Evolutionary conservation across 495 filamentous ascomycete genomes (phyloP), one percentile per base, ranked within the genome.

Genomic region (Penicillium tannophilum): DNA sequence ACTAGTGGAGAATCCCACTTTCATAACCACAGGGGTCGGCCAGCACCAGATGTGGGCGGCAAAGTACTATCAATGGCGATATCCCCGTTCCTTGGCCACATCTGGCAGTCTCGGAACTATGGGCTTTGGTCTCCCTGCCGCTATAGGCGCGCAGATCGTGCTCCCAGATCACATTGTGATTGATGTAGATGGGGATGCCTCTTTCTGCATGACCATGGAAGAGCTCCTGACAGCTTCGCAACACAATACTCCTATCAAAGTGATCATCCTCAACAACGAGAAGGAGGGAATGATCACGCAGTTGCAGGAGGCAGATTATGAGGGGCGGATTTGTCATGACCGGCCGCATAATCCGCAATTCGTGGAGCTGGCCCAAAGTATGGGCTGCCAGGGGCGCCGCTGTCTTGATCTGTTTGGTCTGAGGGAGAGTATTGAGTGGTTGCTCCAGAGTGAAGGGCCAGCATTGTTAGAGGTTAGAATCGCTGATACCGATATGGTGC

Each of bases 11-110:
- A 78, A 93, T 11, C 77, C 85, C 54, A 94, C 90, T 12, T 84
- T 94, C 67, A 94, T 98, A 67, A 75, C 91, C 6, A 97, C 92
- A 1, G 93, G 93, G 64, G 93, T 97, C 33, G 93, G 93, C 35
- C 92, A 97, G 70, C 93, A 97, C 71, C 93, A 97, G 76, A 97
- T 98, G 93, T 97, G 93, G 93, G 79, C 89, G 8, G 92, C 92
- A 9, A 92, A 98, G 75, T 91, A 96, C 74, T 98, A 89, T 80
- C 86, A 91, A 54, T 98, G 93, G 92, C 81, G 89, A 39, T 73
- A 91, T 62, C 91, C 92, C 23, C 85, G 93, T 41, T 89, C 90
- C 53, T 89, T 96, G 86, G 86, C 96, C 72, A 93, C 92, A 14
- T 96, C 91, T 11, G 92, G 92, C 66, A 91, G 92, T 60, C 83